Percentiles rank a stretch among this genome's conserved stretches.
Conservation (phyloP, 495 filamentous ascomycete species). For the Hypoxylon lenormandii region DNA sequence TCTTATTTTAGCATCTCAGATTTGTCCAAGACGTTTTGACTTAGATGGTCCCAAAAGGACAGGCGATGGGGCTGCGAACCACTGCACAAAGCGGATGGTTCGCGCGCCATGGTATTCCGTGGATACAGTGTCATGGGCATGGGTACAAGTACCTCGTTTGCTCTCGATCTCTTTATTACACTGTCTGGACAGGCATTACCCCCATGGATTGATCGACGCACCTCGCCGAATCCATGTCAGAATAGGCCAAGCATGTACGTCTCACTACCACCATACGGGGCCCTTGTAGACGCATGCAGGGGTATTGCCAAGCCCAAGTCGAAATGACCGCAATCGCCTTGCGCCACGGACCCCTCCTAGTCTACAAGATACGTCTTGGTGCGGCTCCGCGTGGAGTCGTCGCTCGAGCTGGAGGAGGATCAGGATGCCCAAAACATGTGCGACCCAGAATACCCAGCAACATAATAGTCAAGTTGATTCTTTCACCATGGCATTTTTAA, state of each 20-base stretch:
- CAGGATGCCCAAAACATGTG: slow-evolving; percentile 38
- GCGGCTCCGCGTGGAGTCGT: slow-evolving; percentile 41
- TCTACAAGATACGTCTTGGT: slow-evolving; percentile 17
- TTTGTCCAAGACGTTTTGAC: not conserved
- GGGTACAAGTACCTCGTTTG: slow-evolving; percentile 13
- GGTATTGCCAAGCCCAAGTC: slow-evolving; percentile 23
- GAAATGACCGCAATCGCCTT: slow-evolving; percentile 40
- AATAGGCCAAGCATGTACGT: slow-evolving; percentile 19
- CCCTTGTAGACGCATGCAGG: slow-evolving; percentile 20
- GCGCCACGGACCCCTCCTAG: slow-evolving; percentile 28
- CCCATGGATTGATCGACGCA: slow-evolving; percentile 2
- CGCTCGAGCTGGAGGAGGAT: slow-evolving; percentile 18
- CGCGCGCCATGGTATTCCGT: slow-evolving; percentile 12
- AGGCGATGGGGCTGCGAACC: slow-evolving; percentile 19
- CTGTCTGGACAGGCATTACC: slow-evolving; percentile 7
- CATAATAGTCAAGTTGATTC: slow-evolving; percentile 44
- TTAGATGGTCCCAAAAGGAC: not conserved
- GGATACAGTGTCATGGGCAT: slow-evolving; percentile 15
- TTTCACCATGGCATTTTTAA: slow-evolving; percentile 38
- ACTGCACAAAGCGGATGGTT: slow-evolving; percentile 15
- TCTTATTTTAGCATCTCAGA: slow-evolving; percentile 5
- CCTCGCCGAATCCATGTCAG: slow-evolving; percentile 5
- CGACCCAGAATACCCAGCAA: slow-evolving; percentile 16
- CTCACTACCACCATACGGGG: not conserved
- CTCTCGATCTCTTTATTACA: slow-evolving; percentile 3